Conservation (phyloP, 2,329 filamentous ascomycete species). For the Colletotrichum melonis region DNA sequence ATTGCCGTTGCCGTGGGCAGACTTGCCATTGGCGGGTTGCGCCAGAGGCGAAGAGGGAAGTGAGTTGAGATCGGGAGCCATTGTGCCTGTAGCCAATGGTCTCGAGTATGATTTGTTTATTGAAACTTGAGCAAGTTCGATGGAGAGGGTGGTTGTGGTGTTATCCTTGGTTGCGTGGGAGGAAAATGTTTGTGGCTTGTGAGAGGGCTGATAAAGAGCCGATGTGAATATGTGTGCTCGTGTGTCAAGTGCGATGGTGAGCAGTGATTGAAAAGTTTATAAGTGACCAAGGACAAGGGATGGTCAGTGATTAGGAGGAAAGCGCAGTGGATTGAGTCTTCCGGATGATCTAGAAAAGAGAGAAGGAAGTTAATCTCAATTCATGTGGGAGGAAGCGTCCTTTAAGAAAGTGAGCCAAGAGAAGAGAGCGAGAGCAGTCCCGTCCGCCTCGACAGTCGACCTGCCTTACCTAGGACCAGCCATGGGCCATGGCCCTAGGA, state of each 20-base stretch:
- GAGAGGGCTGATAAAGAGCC: not conserved
- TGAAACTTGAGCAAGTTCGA: not conserved
- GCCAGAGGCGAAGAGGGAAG: conserved; percentile 66
- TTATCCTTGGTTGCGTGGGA: not conserved
- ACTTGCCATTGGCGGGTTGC: conserved; percentile 31
- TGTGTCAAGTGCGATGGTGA: conserved; percentile 5
- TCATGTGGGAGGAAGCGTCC: conserved; percentile 22
- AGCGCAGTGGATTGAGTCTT: conserved; percentile 8
- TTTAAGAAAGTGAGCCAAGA: conserved; percentile 30
- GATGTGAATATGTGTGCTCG: not conserved
- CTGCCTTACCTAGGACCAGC: not conserved
- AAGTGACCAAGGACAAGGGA: conserved; percentile 14
- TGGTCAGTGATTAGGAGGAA: conserved; percentile 2
- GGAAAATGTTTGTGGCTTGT: not conserved
- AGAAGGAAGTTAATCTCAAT: not conserved
- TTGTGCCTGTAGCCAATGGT: conserved; percentile 44
- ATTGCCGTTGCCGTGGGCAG: conserved; percentile 39
- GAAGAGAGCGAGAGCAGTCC: conserved; percentile 15
- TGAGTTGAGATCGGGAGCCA: conserved; percentile 82
- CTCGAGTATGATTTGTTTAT: not conserved
- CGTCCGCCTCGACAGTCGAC: conserved; percentile 12
- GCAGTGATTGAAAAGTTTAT: conserved; percentile 8
- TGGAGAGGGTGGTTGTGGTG: not conserved
- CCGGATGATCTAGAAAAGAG: conserved; percentile 3
- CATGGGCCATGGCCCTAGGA: conserved; percentile 1